These are phyloP conservation scores for Fraxinus americana DNA, from an alignment of 257 asterid species.

Conservation along the genomic window DNA sequence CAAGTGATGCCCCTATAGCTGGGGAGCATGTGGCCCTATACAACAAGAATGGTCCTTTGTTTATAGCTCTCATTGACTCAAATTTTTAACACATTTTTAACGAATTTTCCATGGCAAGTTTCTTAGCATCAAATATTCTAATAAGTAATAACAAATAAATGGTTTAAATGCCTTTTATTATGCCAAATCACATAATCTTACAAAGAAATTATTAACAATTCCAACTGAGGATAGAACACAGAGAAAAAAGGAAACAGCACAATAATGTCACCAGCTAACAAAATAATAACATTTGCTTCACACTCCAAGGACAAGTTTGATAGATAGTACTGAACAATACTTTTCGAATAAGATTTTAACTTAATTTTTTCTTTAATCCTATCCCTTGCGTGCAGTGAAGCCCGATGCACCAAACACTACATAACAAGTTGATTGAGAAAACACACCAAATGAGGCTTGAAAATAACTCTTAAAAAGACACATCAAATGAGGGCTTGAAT, in stretches of 20 bases:
- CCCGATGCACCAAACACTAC: background rate
- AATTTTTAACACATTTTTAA: too few species aligned
- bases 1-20: too few species aligned
- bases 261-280: background rate
- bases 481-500: background rate
- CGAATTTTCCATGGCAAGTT: too few species aligned
- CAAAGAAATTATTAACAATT: background rate
- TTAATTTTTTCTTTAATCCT: background rate
- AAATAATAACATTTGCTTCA: background rate
- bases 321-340: background rate
- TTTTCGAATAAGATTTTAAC: background rate
- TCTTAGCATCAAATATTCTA: too few species aligned
- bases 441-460: background rate
- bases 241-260: background rate
- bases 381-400: background rate
- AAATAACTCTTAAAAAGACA: background rate
- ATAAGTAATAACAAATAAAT: too few species aligned
- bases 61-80: too few species aligned
- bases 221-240: background rate
- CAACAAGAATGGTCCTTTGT: too few species aligned
- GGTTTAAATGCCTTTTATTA: background rate
- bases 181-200: background rate
- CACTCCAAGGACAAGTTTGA: background rate
- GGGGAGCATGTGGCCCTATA: too few species aligned
- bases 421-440: background rate